Conservation (phyloP, 352 stramenopile genomes). For the Hyaloperonospora brassicae region DNA sequence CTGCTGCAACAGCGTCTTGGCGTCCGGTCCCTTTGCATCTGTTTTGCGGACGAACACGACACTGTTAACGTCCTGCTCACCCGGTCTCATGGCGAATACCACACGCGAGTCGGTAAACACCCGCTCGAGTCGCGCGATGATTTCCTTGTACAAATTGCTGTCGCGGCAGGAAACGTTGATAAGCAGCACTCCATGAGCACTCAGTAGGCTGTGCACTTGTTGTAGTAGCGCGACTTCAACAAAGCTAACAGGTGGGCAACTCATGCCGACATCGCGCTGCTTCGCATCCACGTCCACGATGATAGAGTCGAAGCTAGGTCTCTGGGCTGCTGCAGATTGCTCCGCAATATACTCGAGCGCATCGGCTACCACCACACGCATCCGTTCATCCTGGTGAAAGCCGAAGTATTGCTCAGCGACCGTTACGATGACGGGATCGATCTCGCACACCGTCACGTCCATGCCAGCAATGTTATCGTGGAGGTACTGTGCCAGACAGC, state of each 20-base stretch:
- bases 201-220: constrained; percentile 29
- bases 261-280: constrained; percentile 55
- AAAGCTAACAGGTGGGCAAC: constrained; percentile 57
- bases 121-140: constrained; percentile 32
- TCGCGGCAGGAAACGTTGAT: constrained; percentile 60
- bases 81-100: constrained; percentile 31
- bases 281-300: constrained; percentile 78
- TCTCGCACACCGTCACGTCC: constrained; percentile 52
- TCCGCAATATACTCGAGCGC: constrained; percentile 40
- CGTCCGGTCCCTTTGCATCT: constrained; percentile 19
- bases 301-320: constrained; percentile 40
- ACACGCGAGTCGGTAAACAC: constrained; percentile 25
- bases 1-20: constrained; percentile 28
- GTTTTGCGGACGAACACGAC: constrained; percentile 48
- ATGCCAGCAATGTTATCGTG: constrained; percentile 43
- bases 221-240: constrained; percentile 40
- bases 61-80: constrained; percentile 56
- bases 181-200: constrained; percentile 37
- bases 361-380: constrained; percentile 40
- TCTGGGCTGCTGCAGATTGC: constrained; percentile 12
- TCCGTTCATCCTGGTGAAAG: constrained; percentile 39
- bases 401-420: constrained; percentile 66
- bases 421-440: constrained; percentile 51
- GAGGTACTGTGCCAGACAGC: constrained; percentile 57
- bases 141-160: constrained; percentile 41